Conservation (phyloP, 345 rosid species). For the Stellera chamaejasme region DNA sequence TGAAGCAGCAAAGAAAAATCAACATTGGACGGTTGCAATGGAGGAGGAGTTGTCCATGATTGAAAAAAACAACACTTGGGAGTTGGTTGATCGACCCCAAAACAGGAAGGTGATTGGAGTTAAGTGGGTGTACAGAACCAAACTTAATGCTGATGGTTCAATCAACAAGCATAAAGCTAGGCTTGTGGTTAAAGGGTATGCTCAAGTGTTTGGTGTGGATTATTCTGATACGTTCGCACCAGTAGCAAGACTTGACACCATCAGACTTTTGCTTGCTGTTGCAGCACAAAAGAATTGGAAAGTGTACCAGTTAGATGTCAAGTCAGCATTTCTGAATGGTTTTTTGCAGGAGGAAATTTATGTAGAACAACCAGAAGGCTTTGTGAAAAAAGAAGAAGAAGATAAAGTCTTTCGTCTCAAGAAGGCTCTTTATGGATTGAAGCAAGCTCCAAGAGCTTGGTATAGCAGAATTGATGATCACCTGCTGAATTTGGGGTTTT, state of each 20-base stretch:
- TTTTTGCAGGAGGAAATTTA: not conserved
- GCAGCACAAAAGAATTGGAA: not conserved
- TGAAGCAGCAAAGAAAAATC: not conserved
- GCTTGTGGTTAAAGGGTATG: not conserved
- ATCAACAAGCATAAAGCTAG: not conserved
- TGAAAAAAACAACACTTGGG: not conserved
- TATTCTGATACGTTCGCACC: not conserved
- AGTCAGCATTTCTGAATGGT: not conserved
- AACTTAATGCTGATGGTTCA: not conserved
- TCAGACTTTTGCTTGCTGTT: not conserved
- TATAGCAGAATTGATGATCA: constrained; percentile 9
- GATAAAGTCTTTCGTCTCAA: constrained; percentile 8
- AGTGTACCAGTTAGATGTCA: not conserved
- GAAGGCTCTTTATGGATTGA: constrained; percentile 10
- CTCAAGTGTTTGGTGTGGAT: not conserved
- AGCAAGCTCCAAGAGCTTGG: constrained; percentile 16
- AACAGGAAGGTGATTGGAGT: not conserved
- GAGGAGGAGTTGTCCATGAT: constrained; percentile 3
- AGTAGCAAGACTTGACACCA: not conserved
- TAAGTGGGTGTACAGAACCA: not conserved
- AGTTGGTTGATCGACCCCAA: not conserved
- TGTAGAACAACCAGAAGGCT: not conserved
- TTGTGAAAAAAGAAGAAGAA: not conserved
- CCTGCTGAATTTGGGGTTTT: constrained; percentile 6
- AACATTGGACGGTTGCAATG: not conserved